Conservation (phyloP, 208 protist species). For the Leishmania tropica region DNA sequence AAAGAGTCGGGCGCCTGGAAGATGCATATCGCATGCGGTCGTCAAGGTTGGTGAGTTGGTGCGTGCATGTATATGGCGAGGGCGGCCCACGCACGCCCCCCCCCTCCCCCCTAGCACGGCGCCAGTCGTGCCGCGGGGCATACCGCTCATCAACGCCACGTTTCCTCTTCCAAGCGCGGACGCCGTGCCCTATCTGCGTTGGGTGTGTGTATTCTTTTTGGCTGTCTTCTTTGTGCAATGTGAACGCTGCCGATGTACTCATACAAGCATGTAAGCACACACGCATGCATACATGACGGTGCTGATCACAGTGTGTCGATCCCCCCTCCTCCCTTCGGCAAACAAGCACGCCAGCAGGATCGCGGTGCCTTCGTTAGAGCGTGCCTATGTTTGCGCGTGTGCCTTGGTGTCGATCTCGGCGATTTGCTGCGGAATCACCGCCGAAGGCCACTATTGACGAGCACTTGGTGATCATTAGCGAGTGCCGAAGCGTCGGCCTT, state of each 20-base stretch:
- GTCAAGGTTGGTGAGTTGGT: not conserved
- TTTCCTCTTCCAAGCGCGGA: not conserved
- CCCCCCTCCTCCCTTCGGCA: not conserved
- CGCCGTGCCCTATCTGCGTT: not conserved
- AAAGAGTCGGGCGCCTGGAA: not conserved
- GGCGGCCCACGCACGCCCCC: not conserved
- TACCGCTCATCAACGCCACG: not conserved
- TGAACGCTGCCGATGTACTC: conserved; percentile 4
- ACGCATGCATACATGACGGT: not conserved
- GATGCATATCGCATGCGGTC: not conserved
- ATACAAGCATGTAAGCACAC: too few relatives aligned
- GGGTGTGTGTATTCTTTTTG: too few relatives aligned
- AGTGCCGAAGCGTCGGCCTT: not conserved
- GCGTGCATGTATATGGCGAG: not conserved
- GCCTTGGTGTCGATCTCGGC: not conserved
- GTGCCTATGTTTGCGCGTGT: not conserved
- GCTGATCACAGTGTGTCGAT: not conserved
- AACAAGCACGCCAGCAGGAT: not conserved
- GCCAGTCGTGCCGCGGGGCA: not conserved
- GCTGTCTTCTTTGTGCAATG: not conserved
- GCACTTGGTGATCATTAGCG: not conserved
- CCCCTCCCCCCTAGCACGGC: not conserved
- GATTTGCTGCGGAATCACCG: not conserved
- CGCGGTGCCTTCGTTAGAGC: not conserved
- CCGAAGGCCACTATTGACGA: not conserved